Conservation (phyloP, 805 yeast genomes). For the Cyberlindnera mycetangii region DNA sequence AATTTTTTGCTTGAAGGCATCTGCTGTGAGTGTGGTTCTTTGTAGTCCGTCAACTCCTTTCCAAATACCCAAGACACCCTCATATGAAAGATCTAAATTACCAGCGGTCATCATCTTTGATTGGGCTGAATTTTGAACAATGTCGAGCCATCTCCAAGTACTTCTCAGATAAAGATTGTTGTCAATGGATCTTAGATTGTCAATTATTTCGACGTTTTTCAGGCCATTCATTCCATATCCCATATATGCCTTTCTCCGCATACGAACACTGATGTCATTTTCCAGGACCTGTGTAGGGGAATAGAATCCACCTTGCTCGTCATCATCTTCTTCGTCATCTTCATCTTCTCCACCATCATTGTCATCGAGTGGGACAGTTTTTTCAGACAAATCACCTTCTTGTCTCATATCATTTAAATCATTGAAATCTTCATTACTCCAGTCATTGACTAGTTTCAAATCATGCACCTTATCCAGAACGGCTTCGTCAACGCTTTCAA, state of each 20-base stretch:
- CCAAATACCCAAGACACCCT: constrained; percentile 92
- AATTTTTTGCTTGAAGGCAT: constrained; percentile 23
- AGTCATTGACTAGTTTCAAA: constrained; percentile 15
- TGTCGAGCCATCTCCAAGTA: constrained; percentile 89
- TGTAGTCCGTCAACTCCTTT: constrained; percentile 60
- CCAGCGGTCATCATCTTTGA: constrained; percentile 67
- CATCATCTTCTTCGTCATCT: constrained; percentile 24
- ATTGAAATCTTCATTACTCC: constrained; percentile 28
- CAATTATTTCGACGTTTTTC: constrained; percentile 58
- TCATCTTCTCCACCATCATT: constrained; percentile 19
- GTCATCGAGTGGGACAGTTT: background rate
- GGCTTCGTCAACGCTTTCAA: constrained; percentile 32
- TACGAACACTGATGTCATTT: constrained; percentile 72
- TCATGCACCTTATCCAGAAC: constrained; percentile 22
- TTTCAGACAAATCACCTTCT: background rate
- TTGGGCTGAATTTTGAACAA: constrained; percentile 62
- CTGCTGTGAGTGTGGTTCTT: constrained; percentile 29
- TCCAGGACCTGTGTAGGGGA: constrained; percentile 46
- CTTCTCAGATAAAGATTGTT: constrained; percentile 57
- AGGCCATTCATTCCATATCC: constrained; percentile 74
- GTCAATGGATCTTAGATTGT: constrained; percentile 48
- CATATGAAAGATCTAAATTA: constrained; percentile 75
- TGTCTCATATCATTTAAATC: constrained; percentile 28
- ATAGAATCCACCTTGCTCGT: constrained; percentile 27
- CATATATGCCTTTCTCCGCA: constrained; percentile 64